Base-by-base conservation (phyloP, 371 early-diverging fungal genomes). In the Mortierella sp. region DNA sequence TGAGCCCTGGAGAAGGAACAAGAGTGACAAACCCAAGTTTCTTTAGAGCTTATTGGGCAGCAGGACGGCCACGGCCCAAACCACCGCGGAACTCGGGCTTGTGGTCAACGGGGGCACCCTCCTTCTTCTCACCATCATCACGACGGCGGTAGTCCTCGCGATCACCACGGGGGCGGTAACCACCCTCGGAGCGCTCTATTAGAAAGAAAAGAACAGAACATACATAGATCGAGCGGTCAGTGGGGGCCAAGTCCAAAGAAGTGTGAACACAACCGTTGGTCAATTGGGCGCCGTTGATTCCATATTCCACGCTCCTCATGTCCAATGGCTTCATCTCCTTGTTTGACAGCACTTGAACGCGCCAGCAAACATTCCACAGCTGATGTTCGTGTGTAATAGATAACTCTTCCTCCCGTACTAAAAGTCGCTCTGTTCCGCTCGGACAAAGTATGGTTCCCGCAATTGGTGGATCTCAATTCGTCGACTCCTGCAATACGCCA, bases 81-180 rank as follows among this genome's bases (percentile, higher is more conserved):
- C 91, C 89, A 85, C 91, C 88, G 85, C 90, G 91, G 94, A 97
- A 98, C 86, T 96, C 95, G 69, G 98, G 96, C 86, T 91, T 90
- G 90, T 91, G 96, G 86, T 93, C 94, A 79, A 94, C 95, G 56
- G 89, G 79, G 74, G 95, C 95, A 74, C 91, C 95, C 85, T 95
- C 96, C 91, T 96, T 95, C 86, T 90, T 90, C 79, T 81, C 88
- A 64, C 83, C 83, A 64, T 88, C 89, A 78, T 90, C 89, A 54
- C 91, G 87, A 71, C 96, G 94, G 69, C 94, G 87, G 90, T 96
- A 95, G 61, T 87, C 92, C 81, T 92, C 95, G 62, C 90, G 87
- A 69, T 89, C 89, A 82, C 88, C 84, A 80, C 89, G 88, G 81
- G 83, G 84, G 80, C 90, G 88, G 86, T 81, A 83, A 59, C 79